These are phyloP conservation scores for Verbena officinalis DNA, from an alignment of 257 asterid species.

Conservation along the genomic window DNA sequence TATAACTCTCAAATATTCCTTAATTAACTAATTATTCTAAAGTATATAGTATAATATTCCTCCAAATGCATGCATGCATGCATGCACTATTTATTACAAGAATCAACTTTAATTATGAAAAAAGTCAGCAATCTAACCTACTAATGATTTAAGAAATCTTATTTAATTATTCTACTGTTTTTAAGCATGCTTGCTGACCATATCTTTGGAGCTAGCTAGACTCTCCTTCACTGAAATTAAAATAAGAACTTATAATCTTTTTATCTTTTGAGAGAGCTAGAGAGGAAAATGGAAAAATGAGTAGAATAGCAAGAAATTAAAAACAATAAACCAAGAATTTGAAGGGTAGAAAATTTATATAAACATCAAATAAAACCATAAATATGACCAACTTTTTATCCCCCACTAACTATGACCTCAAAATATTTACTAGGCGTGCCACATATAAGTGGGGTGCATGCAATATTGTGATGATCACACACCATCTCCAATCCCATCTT, in stretches of 20 bases:
- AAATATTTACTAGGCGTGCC: slow-evolving; percentile 62
- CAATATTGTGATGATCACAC: slow-evolving; percentile 53
- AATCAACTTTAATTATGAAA: too few relatives aligned
- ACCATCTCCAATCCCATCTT: slow-evolving; percentile 36
- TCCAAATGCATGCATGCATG: slow-evolving; percentile 13
- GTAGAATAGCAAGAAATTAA: background rate
- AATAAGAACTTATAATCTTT: too few relatives aligned
- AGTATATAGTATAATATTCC: too few relatives aligned
- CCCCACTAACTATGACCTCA: slow-evolving; percentile 40
- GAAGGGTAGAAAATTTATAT: background rate
- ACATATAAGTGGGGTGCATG: slow-evolving; percentile 67
- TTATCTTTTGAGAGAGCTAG: too few relatives aligned
- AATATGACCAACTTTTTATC: slow-evolving; percentile 12
- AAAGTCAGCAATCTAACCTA: slow-evolving; percentile 13
- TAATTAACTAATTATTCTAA: too few relatives aligned
- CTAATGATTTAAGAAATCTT: background rate
- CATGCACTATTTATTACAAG: background rate
- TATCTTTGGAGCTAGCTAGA: background rate
- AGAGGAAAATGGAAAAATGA: background rate
- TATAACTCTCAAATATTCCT: too few relatives aligned
- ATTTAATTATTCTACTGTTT: background rate
- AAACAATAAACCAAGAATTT: background rate
- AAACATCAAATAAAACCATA: slow-evolving; percentile 1
- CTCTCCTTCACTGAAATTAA: background rate
- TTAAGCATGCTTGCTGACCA: slow-evolving; percentile 30